phyloP scores from a whole-genome alignment of 176 grass and related monocot species.

The Poa pratensis region DNA sequence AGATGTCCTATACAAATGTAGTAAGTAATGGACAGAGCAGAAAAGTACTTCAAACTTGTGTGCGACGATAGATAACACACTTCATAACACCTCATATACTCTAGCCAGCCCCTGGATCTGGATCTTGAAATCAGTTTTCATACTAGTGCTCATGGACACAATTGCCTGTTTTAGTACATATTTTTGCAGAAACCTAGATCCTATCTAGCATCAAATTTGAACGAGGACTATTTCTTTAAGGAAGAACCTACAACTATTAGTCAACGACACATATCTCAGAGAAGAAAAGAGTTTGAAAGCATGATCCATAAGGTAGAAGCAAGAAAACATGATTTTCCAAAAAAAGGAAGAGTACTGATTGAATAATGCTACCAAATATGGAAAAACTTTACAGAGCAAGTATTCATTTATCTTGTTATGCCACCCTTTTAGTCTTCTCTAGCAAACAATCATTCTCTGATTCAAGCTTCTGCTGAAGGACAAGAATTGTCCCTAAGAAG shows the following conservation, averaged over 20 bases:
- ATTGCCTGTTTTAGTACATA: neutral
- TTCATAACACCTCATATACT: conserved; percentile 20
- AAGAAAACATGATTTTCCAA: conserved; percentile 25
- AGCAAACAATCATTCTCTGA: conserved; percentile 2
- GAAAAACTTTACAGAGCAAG: conserved; percentile 30
- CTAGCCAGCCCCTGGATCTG: neutral
- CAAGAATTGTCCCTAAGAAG: conserved; percentile 7
- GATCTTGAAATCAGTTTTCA: conserved; percentile 27
- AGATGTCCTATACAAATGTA: conserved; percentile 12
- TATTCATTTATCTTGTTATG: neutral
- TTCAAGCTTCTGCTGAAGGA: conserved; percentile 10
- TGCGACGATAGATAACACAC: neutral
- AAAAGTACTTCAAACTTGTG: conserved; percentile 8
- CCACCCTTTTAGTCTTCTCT: neutral
- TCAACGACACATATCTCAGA: conserved; percentile 24
- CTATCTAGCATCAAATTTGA: neutral
- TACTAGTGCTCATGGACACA: neutral
- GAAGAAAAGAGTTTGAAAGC: neutral
- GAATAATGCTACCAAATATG: conserved; percentile 16
- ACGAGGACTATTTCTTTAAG: neutral
- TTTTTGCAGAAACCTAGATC: neutral
- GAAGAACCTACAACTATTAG: neutral
- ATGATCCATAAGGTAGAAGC: conserved; percentile 17
- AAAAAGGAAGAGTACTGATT: neutral
- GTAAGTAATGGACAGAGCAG: neutral